A percentile compares a stretch with the other conserved stretches of the same genome.
Conservation (phyloP, 306 rosid species). For the Medicago lupulina region DNA sequence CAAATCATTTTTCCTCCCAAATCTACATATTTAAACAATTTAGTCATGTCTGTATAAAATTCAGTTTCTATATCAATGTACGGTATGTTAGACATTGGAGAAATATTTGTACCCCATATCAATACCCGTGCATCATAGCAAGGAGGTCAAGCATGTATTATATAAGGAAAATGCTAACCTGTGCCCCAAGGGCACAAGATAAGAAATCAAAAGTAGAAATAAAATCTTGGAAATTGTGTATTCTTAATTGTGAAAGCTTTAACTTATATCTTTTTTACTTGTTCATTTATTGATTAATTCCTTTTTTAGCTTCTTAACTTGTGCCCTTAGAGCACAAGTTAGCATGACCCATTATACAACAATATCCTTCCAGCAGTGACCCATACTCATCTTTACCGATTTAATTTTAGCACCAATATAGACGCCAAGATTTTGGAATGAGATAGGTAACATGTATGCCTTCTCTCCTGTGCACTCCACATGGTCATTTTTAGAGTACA, state of each 20-base stretch:
- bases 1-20: background rate
- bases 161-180: too few relatives aligned
- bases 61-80: background rate
- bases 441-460: background rate
- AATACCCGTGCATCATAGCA: background rate
- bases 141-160: background rate
- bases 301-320: too few relatives aligned
- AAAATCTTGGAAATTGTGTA: too few relatives aligned
- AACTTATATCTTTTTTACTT: too few relatives aligned
- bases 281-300: too few relatives aligned
- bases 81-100: background rate
- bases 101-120: background rate
- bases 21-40: background rate
- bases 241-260: too few relatives aligned
- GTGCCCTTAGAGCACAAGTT: too few relatives aligned
- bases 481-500: constrained; percentile 9
- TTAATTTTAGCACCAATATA: background rate
- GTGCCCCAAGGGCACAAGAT: too few relatives aligned
- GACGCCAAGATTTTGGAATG: background rate
- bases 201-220: too few relatives aligned
- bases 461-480: background rate
- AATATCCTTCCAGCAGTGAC: constrained; percentile 3
- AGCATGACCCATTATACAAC: background rate
- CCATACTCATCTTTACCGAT: constrained; percentile 1
- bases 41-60: background rate